A percentile compares a stretch with the other conserved stretches of the same genome.
Conservation (phyloP, 2,329 filamentous ascomycete genomes). For the Thelonectria rubi region DNA sequence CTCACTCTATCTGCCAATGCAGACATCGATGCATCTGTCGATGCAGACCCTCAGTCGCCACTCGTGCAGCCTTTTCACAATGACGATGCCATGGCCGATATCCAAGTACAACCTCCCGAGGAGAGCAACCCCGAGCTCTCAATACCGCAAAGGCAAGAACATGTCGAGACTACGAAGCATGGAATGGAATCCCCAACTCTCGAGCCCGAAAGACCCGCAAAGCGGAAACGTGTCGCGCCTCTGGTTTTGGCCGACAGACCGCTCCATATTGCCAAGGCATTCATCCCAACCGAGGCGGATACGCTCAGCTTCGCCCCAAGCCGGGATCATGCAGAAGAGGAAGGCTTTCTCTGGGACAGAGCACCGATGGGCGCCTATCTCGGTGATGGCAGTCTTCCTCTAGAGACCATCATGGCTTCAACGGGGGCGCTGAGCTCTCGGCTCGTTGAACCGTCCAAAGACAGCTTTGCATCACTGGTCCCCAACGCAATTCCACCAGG, state of each 20-base stretch:
- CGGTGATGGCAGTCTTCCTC: constrained; percentile 46
- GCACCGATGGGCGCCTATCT: constrained; percentile 46
- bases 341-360: constrained; percentile 36
- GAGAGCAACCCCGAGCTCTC: neutral
- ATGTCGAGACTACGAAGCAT: neutral
- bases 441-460: constrained; percentile 30
- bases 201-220: constrained; percentile 28
- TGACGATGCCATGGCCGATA: neutral
- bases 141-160: constrained; percentile 6
- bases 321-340: neutral
- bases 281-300: constrained; percentile 42
- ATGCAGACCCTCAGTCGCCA: neutral
- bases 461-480: constrained; percentile 41
- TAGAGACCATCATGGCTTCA: constrained; percentile 36
- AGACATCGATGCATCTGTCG: too few species aligned
- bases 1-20: too few species aligned
- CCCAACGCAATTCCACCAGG: constrained; percentile 51
- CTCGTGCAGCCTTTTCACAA: neutral
- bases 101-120: neutral
- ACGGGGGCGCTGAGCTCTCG: constrained; percentile 35
- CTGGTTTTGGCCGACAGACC: constrained; percentile 36
- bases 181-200: constrained; percentile 14
- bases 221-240: constrained; percentile 43
- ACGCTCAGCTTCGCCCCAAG: constrained; percentile 11
- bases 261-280: constrained; percentile 26